phyloP scores from a whole-genome alignment of 169 alveolate species.

The Eimeria praecox region DNA sequence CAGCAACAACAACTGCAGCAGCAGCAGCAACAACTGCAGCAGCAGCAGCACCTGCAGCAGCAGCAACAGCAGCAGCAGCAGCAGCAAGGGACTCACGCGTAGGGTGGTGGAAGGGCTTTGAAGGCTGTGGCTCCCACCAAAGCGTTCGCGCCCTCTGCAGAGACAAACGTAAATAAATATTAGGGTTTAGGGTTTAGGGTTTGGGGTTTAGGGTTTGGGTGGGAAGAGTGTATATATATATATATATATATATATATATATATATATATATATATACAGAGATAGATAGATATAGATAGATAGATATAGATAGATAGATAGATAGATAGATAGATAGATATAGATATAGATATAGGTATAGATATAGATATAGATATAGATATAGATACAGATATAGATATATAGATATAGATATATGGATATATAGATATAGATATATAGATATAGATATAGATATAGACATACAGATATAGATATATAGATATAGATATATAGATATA shows the following conservation, averaged over 20 bases:
- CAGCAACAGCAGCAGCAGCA: conserved; percentile 28
- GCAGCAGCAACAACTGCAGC: not conserved
- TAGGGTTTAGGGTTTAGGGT: not conserved
- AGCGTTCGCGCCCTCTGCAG: conserved; percentile 22
- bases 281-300: too few relatives aligned
- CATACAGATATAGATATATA: not conserved
- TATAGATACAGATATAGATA: not conserved
- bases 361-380: not conserved
- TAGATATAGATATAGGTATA: not conserved
- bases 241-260: not conserved
- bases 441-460: not conserved
- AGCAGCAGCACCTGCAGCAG: conserved; percentile 9
- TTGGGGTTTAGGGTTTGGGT: not conserved
- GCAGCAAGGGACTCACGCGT: not conserved
- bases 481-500: not conserved
- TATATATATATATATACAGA: not conserved
- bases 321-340: not conserved
- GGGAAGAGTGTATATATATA: not conserved
- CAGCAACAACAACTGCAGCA: not conserved
- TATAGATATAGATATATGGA: not conserved
- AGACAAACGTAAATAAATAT: not conserved
- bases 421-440: too few relatives aligned
- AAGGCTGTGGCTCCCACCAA: conserved; percentile 40
- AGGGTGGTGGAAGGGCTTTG: not conserved
- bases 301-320: not conserved